Evolutionary conservation across 2,329 filamentous ascomycete genomes (phyloP), one percentile per base, ranked within the genome.

Genomic region (Epichloe sibirici): DNA sequence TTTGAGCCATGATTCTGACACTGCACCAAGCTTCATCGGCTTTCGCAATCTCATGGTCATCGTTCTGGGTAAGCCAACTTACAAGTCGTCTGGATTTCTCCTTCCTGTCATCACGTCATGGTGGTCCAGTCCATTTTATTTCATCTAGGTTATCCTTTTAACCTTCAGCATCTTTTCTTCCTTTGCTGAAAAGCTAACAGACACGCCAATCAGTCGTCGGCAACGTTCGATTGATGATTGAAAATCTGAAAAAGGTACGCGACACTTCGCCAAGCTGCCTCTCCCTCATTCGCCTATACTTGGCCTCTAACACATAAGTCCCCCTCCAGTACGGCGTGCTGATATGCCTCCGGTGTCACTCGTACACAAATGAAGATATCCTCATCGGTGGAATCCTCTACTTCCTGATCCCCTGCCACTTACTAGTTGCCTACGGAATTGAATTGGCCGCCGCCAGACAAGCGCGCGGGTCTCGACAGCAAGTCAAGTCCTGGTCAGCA

Each of bases 31-130:
- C 66, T 97, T 96, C 65, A 72, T 95, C 15, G 93, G 93, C 0
- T 97, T 98, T 65, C 78, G 91, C 55, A 98, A 98, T 66, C 78
- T 98, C 57, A 95, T 96, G 88, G 87, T 95, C 40, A 84, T 97
- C 63, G 88, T 96, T 39, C 71, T 95, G 56, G 82, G 88, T 93
- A 77, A 57, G 77, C 9, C 12, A n/a, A 15, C 15, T 23, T 25
- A 13, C 43, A 31, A 3, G 13, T 17, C 17, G 1, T 28, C 15
- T 15, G 11, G 2, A 2, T 23, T 11, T 42, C 38, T 21, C 37
- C 11, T 31, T 17, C 40, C n/a, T 23, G 4, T 2, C 23, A 42
- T n/a, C 21, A 3, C 55, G 53, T 55, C 55, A 53, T 52, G 62
- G 51, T 61, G 59, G 53, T 53, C 55, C 17, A 6, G 53, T 53